phyloP scores from a whole-genome alignment of 1,139 yeast species.

The Magnusiomyces sp. region DNA sequence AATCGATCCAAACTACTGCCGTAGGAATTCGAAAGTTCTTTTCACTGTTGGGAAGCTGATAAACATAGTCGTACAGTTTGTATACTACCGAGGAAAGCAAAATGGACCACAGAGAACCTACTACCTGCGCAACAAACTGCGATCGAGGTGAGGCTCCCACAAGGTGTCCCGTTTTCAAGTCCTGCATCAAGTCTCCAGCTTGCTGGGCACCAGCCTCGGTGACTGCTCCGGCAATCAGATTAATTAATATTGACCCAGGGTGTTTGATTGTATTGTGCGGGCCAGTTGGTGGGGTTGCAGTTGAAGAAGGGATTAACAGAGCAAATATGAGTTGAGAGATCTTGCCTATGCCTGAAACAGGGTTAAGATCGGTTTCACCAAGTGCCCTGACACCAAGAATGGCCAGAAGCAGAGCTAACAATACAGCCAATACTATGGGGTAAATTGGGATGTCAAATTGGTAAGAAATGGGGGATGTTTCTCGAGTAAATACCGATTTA shows the following conservation, averaged over 20 bases:
- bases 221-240: slow-evolving; percentile 89
- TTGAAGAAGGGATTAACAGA: slow-evolving; percentile 54
- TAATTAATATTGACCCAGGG: slow-evolving; percentile 76
- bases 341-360: slow-evolving; percentile 95
- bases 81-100: slow-evolving; percentile 74
- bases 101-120: slow-evolving; percentile 82
- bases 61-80: slow-evolving; percentile 68
- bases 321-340: slow-evolving; percentile 86
- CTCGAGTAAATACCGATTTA: too few species aligned
- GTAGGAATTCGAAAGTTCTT: slow-evolving; percentile 87
- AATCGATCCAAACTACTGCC: slow-evolving; percentile 93
- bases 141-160: slow-evolving; percentile 89
- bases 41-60: slow-evolving; percentile 65
- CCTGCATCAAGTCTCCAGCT: slow-evolving; percentile 98
- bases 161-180: slow-evolving; percentile 86
- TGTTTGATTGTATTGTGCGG: too few species aligned
- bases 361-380: slow-evolving; percentile 94
- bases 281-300: too few species aligned
- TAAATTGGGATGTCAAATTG: slow-evolving; percentile 43
- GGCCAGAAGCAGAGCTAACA: slow-evolving; percentile 70
- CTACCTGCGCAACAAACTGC: slow-evolving; percentile 80
- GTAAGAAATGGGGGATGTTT: background rate
- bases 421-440: slow-evolving; percentile 57
- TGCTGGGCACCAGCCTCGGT: slow-evolving; percentile 99
- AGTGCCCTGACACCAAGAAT: slow-evolving; percentile 85